phyloP scores from a whole-genome alignment of 306 rosid genomes.

The Casuarina cunninghamiana region DNA sequence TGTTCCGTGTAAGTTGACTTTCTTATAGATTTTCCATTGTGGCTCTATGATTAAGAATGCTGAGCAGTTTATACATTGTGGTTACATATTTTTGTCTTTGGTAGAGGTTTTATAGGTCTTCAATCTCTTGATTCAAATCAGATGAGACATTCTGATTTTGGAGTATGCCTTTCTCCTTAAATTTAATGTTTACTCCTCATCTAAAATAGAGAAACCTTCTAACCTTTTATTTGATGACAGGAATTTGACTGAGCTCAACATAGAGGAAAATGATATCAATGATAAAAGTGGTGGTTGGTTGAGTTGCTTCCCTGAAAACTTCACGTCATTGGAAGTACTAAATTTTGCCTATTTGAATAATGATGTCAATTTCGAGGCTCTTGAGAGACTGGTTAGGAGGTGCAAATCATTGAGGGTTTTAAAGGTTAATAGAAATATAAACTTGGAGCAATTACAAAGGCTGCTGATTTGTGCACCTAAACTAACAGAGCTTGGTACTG shows the following conservation, averaged over 20 bases:
- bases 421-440: slow-evolving; percentile 65
- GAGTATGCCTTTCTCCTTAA: not conserved
- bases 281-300: slow-evolving; percentile 76
- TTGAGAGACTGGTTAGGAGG: slow-evolving; percentile 75
- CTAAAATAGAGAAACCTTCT: slow-evolving; percentile 15
- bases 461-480: slow-evolving; percentile 59
- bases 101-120: not conserved
- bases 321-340: slow-evolving; percentile 71
- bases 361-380: slow-evolving; percentile 60
- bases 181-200: slow-evolving; percentile 13
- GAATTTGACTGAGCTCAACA: slow-evolving; percentile 75
- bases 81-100: not conserved
- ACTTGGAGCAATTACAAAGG: slow-evolving; percentile 60
- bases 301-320: slow-evolving; percentile 77
- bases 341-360: slow-evolving; percentile 63
- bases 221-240: slow-evolving; percentile 45
- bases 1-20: too few relatives aligned
- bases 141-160: too few relatives aligned
- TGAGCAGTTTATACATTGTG: too few relatives aligned
- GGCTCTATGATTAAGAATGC: too few relatives aligned
- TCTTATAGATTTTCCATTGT: too few relatives aligned
- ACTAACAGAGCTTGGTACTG: slow-evolving; percentile 68
- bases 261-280: slow-evolving; percentile 74
- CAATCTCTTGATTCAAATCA: too few relatives aligned
- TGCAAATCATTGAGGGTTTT: slow-evolving; percentile 67